These are phyloP conservation scores for Arabis alpina DNA, from an alignment of 345 rosid species.

Conservation along the genomic window DNA sequence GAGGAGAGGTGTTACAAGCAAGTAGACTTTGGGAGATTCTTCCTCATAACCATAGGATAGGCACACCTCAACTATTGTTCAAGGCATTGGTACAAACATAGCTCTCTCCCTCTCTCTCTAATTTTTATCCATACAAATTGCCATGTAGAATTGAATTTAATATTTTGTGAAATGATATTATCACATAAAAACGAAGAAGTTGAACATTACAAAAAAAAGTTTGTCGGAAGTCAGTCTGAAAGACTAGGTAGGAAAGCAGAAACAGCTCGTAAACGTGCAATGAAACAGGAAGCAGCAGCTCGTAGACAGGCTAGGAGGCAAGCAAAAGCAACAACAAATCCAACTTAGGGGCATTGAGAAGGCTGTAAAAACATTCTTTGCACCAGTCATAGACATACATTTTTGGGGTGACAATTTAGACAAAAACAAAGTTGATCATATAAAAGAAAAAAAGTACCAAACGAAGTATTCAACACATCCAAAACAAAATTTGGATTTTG, in stretches of 20 bases:
- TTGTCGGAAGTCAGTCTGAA: constrained; percentile 89
- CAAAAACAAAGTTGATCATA: too few species aligned
- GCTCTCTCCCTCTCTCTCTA: background rate
- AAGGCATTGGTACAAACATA: constrained; percentile 63
- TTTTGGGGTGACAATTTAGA: too few species aligned
- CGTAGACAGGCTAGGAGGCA: too few species aligned
- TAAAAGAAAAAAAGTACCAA: too few species aligned
- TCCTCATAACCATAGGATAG: constrained; percentile 75
- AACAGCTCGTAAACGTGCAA: constrained; percentile 42
- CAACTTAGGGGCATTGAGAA: too few species aligned
- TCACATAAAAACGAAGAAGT: constrained; percentile 70
- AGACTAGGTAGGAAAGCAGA: constrained; percentile 58
- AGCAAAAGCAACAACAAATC: too few species aligned
- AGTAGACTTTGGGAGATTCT: constrained; percentile 80
- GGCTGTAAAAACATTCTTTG: too few species aligned
- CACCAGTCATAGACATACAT: too few species aligned
- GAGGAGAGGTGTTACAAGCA: constrained; percentile 65
- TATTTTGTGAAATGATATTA: constrained; percentile 13
- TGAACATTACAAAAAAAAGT: constrained; percentile 59
- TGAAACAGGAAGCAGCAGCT: too few species aligned
- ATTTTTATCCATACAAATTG: background rate
- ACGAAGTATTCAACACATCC: too few species aligned
- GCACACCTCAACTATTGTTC: constrained; percentile 72
- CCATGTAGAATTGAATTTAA: background rate
- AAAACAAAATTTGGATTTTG: too few species aligned